phyloP scores from a whole-genome alignment of 208 protist genomes.

The Trypanosoma conorhini region DNA sequence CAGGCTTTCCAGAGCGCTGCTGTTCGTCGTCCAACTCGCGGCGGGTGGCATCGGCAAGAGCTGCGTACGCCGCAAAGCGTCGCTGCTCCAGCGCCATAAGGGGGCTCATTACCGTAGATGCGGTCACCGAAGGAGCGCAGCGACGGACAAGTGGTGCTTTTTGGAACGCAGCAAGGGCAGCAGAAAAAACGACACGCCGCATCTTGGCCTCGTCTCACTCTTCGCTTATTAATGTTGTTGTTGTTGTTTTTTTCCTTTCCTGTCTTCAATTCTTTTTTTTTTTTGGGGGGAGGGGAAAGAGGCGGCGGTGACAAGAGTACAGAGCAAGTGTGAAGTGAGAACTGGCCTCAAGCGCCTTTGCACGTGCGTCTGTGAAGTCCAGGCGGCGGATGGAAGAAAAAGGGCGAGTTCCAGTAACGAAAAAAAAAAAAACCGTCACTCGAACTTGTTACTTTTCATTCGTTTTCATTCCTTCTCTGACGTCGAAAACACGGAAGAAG shows the following conservation, averaged over 20 bases:
- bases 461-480: background rate
- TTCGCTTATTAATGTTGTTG: constrained; percentile 7
- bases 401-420: background rate
- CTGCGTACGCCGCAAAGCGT: constrained; percentile 58
- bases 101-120: constrained; percentile 1
- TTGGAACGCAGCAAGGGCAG: constrained; percentile 11
- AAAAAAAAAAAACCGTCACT: background rate
- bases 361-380: background rate
- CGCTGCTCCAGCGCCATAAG: constrained; percentile 27
- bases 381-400: no score
- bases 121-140: constrained; percentile 24
- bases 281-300: background rate
- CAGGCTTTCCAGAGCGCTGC: constrained; percentile 65
- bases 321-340: background rate
- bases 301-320: background rate
- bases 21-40: constrained; percentile 87
- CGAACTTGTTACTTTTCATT: background rate
- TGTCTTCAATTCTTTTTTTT: background rate
- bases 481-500: background rate
- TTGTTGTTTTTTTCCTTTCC: constrained; percentile 1
- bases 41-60: constrained; percentile 51
- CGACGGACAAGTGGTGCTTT: constrained; percentile 15
- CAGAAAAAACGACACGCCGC: constrained; percentile 31
- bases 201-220: constrained; percentile 3
- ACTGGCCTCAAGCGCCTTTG: background rate